Conservation (phyloP, 2,329 filamentous ascomycete species). For the Talaromyces sp. region DNA sequence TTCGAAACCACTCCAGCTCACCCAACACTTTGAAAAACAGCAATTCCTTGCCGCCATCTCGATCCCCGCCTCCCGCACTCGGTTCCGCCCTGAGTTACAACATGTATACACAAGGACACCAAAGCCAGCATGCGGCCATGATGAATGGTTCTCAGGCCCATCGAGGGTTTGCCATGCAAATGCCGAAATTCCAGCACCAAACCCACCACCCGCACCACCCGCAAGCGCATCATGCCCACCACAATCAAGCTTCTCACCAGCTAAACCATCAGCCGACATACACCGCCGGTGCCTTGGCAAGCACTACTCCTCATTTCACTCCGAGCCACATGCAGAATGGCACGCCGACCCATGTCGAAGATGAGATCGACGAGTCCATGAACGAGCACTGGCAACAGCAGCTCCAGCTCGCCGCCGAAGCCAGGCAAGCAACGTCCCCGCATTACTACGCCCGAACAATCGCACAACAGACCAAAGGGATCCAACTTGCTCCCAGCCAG, state of each 20-base stretch:
- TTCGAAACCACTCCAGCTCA: slow-evolving; percentile 21
- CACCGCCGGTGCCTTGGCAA: slow-evolving; percentile 41
- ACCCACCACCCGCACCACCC: slow-evolving; percentile 40
- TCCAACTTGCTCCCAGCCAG: slow-evolving; percentile 43
- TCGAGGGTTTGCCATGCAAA: slow-evolving; percentile 45
- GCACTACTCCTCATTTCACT: slow-evolving; percentile 53
- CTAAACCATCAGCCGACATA: slow-evolving; percentile 48
- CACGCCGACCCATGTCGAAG: slow-evolving; percentile 51
- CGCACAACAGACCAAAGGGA: slow-evolving; percentile 43
- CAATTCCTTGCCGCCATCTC: slow-evolving; percentile 45
- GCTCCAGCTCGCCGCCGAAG: slow-evolving; percentile 70
- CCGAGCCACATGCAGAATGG: slow-evolving; percentile 57
- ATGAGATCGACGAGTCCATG: slow-evolving; percentile 52
- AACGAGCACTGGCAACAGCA: slow-evolving; percentile 84
- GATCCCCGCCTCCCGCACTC: slow-evolving; percentile 40
- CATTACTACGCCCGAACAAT: slow-evolving; percentile 60
- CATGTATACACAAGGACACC: slow-evolving; percentile 45
- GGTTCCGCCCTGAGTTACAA: slow-evolving; percentile 38
- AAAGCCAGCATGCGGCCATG: slow-evolving; percentile 45
- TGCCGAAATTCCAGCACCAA: slow-evolving; percentile 44
- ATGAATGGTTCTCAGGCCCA: slow-evolving; percentile 46
- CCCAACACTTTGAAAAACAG: slow-evolving; percentile 40
- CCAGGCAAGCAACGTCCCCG: slow-evolving; percentile 62
- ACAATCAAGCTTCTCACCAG: slow-evolving; percentile 37
- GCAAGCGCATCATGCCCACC: slow-evolving; percentile 39